Conservation (phyloP, 139 green algal genomes). For the Tetraselmis striata region DNA sequence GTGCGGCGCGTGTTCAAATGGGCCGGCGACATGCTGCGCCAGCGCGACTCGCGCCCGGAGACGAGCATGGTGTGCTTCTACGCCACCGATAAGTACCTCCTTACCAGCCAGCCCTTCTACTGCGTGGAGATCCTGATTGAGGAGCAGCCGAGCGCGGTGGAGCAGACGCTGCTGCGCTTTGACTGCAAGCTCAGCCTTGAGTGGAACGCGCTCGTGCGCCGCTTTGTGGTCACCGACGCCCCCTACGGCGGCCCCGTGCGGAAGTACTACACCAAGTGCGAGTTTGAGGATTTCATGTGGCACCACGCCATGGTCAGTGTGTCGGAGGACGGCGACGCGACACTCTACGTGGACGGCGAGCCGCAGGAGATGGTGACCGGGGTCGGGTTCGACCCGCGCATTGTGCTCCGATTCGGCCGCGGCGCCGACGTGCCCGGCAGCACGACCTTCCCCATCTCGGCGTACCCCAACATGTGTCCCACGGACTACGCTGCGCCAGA, state of each 20-base stretch:
- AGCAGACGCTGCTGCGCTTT: slow-evolving; percentile 17
- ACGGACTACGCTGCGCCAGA: background rate
- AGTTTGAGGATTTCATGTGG: slow-evolving; percentile 27
- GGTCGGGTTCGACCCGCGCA: slow-evolving; percentile 2
- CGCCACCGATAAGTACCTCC: slow-evolving; percentile 18
- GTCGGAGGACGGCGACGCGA: slow-evolving; percentile 9
- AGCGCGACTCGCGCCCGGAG: background rate
- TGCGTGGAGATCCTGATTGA: slow-evolving; percentile 14
- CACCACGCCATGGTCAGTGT: slow-evolving; percentile 27
- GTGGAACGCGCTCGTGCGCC: slow-evolving; percentile 1
- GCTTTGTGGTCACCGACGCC: slow-evolving; percentile 12
- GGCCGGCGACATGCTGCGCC: background rate
- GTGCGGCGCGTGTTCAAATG: slow-evolving; percentile 15
- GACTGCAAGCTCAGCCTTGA: slow-evolving; percentile 18
- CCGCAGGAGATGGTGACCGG: slow-evolving; percentile 10
- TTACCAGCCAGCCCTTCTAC: slow-evolving; percentile 10
- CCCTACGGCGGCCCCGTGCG: background rate
- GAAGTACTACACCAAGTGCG: slow-evolving; percentile 18
- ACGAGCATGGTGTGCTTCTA: slow-evolving; percentile 15
- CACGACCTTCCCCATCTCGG: background rate
- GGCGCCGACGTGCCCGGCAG: background rate
- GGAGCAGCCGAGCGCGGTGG: background rate
- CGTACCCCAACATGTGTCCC: slow-evolving; percentile 10
- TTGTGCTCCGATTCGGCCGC: background rate
- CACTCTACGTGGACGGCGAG: slow-evolving; percentile 19